These are phyloP conservation scores for Teunomyces cretensis DNA, from an alignment of 805 yeast species.

Conservation along the genomic window DNA sequence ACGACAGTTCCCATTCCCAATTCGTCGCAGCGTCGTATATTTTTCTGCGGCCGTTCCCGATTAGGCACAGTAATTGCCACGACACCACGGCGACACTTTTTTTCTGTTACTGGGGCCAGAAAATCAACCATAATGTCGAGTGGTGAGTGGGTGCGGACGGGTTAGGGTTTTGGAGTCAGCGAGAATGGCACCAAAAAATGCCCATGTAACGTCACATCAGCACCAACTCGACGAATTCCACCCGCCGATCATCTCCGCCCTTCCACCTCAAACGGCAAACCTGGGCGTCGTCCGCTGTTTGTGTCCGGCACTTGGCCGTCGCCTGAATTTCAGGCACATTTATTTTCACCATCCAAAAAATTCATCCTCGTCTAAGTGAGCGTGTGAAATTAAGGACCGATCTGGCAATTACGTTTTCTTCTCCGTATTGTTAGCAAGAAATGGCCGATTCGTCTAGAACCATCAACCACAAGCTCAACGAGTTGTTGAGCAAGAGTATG, in stretches of 20 bases:
- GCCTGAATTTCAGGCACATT: constrained; percentile 2
- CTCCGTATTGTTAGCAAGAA: no score
- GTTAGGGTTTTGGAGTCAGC: neutral
- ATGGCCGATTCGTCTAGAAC: constrained; percentile 43
- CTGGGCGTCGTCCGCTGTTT: neutral
- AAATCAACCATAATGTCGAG: no score
- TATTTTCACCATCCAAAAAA: neutral
- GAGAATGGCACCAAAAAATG: no score
- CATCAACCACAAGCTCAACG: constrained; percentile 45
- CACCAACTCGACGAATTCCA: no score
- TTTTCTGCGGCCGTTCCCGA: neutral
- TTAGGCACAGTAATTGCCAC: neutral
- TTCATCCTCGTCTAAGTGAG: neutral
- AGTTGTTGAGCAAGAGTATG: constrained; percentile 38
- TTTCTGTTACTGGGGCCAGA: no score
- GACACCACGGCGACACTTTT: neutral
- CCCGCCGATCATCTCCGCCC: no score
- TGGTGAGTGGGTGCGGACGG: no score
- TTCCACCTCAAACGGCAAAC: no score
- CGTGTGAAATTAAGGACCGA: neutral
- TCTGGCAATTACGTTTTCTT: neutral
- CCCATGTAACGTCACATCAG: no score
- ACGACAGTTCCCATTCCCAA: no score
- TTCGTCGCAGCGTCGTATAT: neutral
- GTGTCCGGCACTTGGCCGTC: constrained; percentile 1